Conservation (phyloP, 2,329 filamentous ascomycete species). For the Verticillium zaregamsianum region DNA sequence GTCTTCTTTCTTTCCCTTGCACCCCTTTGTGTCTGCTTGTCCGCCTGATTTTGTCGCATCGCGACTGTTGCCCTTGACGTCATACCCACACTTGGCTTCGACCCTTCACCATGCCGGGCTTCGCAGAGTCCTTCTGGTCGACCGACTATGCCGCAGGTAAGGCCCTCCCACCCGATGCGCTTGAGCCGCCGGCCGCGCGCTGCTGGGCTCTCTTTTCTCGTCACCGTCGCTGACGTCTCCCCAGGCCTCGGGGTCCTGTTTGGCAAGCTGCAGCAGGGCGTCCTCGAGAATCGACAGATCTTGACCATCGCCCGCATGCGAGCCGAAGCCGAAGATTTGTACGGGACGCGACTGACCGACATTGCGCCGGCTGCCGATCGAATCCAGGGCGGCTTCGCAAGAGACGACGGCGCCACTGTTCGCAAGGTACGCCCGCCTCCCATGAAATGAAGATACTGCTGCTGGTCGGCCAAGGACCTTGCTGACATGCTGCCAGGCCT, state of each 20-base stretch:
- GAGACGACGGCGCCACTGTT: slow-evolving; percentile 93
- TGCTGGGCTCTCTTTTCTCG: background rate
- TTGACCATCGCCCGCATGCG: slow-evolving; percentile 88
- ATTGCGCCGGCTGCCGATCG: slow-evolving; percentile 81
- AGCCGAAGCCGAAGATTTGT: slow-evolving; percentile 90
- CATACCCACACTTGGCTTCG: background rate
- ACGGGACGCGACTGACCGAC: slow-evolving; percentile 74
- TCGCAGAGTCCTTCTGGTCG: slow-evolving; percentile 97
- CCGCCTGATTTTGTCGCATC: slow-evolving; percentile 1
- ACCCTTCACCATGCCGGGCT: slow-evolving; percentile 66
- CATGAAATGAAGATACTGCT: slow-evolving; percentile 14
- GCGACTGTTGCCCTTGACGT: slow-evolving; percentile 4
- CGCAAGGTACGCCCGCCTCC: slow-evolving; percentile 63
- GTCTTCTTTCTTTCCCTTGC: background rate
- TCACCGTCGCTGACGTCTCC: background rate
- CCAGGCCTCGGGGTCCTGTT: slow-evolving; percentile 87
- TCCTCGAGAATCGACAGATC: slow-evolving; percentile 91
- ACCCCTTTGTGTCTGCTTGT: background rate
- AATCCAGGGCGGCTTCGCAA: slow-evolving; percentile 75
- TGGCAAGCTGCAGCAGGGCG: slow-evolving; percentile 92
- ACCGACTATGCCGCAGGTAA: slow-evolving; percentile 91
- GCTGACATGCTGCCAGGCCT: slow-evolving; percentile 56
- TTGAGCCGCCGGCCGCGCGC: background rate
- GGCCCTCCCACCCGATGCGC: slow-evolving; percentile 17
- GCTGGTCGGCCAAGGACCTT: background rate